These are phyloP conservation scores for Corylus americana DNA, from an alignment of 306 rosid species.

Conservation along the genomic window DNA sequence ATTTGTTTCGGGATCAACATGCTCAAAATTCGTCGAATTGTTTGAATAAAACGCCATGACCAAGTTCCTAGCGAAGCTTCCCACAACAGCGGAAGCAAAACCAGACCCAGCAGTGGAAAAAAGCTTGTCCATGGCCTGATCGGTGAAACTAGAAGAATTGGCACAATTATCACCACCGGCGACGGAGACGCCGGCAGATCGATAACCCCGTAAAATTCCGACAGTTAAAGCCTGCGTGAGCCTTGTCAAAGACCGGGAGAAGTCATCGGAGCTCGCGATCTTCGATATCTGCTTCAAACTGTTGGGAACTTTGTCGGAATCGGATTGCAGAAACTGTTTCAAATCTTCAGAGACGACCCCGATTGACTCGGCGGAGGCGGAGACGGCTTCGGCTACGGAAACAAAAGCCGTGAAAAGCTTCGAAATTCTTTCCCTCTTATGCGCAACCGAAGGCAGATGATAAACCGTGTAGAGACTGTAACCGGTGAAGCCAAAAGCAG, in stretches of 20 bases:
- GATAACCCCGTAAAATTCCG: constrained; percentile 60
- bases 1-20: constrained; percentile 26
- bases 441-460: constrained; percentile 55
- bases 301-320: constrained; percentile 64
- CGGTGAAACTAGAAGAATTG: constrained; percentile 32
- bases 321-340: constrained; percentile 69
- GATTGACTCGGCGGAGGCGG: constrained; percentile 65
- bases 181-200: constrained; percentile 14
- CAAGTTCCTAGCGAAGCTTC: constrained; percentile 82
- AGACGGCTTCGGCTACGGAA: constrained; percentile 62
- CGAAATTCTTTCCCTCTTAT: constrained; percentile 52
- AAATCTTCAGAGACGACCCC: constrained; percentile 63
- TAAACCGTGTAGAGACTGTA: constrained; percentile 54
- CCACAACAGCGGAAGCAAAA: constrained; percentile 71
- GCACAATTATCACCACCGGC: constrained; percentile 3
- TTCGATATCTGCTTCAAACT: constrained; percentile 75
- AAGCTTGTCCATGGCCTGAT: constrained; percentile 54
- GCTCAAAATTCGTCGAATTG: constrained; percentile 1
- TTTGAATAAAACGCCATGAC: constrained; percentile 45
- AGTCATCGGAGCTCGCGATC: constrained; percentile 55
- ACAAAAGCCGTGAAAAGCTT: constrained; percentile 51
- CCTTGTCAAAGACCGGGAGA: constrained; percentile 54
- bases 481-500: constrained; percentile 60
- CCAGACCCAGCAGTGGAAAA: constrained; percentile 66
- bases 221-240: constrained; percentile 50